Percentiles rank a stretch among this genome's conserved stretches.
phyloP scores from a whole-genome alignment of 2,329 filamentous ascomycete genomes.

The Volutella citrinella region DNA sequence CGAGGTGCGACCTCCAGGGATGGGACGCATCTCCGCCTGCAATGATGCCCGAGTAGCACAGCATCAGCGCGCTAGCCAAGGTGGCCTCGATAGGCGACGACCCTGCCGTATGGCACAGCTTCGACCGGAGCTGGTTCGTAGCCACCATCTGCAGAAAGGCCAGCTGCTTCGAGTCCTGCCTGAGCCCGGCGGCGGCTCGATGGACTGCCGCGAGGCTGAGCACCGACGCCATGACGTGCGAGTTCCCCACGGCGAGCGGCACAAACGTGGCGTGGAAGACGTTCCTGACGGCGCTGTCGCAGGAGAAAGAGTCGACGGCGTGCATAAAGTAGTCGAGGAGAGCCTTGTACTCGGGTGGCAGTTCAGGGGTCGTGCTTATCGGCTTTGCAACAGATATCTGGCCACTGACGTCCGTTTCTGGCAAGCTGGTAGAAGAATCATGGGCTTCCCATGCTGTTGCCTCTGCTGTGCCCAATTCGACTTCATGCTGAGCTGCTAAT shows the following conservation, averaged over 20 bases:
- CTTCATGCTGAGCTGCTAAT: too few species aligned
- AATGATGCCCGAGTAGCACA: conserved; percentile 5
- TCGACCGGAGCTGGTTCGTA: neutral
- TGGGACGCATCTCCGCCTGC: neutral
- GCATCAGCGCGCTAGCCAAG: conserved; percentile 1
- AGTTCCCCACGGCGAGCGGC: neutral
- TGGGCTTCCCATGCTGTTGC: too few species aligned
- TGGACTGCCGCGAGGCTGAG: conserved; percentile 3
- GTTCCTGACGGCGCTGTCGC: conserved; percentile 1
- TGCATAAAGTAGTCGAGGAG: conserved; percentile 2
- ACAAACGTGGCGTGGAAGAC: conserved; percentile 1
- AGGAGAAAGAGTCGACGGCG: conserved; percentile 4
- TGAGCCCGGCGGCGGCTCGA: conserved; percentile 1
- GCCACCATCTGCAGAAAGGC: neutral
- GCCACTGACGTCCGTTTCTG: too few species aligned
- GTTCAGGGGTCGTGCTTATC: neutral
- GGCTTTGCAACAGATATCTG: neutral
- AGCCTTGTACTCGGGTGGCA: neutral
- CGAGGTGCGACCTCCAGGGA: conserved; percentile 5
- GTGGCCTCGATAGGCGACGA: neutral
- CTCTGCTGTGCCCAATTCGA: too few species aligned
- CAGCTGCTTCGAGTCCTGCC: neutral
- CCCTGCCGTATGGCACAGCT: neutral
- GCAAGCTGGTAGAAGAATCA: too few species aligned
- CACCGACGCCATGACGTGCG: conserved; percentile 1